Conservation (phyloP, 805 yeast species). For the Aciculoconidium aculeatum region DNA sequence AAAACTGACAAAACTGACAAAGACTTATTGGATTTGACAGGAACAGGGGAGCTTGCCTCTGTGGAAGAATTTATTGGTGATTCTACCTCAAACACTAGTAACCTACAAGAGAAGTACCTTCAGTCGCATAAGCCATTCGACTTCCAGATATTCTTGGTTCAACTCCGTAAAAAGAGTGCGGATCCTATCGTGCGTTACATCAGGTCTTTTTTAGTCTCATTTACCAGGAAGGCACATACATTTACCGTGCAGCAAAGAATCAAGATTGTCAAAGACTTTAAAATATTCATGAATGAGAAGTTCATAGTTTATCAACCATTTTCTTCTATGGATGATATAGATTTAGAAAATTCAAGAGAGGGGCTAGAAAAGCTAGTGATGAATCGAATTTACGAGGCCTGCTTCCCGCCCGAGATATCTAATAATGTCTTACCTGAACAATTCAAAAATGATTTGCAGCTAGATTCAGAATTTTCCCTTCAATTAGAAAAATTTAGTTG, state of each 20-base stretch:
- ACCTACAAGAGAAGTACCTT: conserved; percentile 28
- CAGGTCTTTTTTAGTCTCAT: conserved; percentile 76
- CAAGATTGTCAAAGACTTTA: conserved; percentile 73
- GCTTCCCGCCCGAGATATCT: conserved; percentile 74
- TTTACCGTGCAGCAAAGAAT: conserved; percentile 77
- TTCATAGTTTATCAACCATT: conserved; percentile 68
- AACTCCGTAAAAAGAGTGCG: conserved; percentile 68
- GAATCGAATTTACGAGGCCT: conserved; percentile 73
- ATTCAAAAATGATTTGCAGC: conserved; percentile 50
- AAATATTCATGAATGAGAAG: conserved; percentile 60
- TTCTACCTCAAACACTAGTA: conserved; percentile 1
- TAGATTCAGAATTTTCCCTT: conserved; percentile 48
- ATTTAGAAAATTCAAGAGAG: conserved; percentile 68
- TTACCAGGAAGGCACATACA: conserved; percentile 46
- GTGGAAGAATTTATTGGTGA: conserved; percentile 16
- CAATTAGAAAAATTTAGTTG: conserved; percentile 63
- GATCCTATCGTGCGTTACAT: conserved; percentile 86
- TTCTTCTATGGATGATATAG: conserved; percentile 49
- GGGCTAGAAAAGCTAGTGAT: conserved; percentile 90
- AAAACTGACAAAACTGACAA: conserved; percentile 3
- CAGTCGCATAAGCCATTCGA: conserved; percentile 57
- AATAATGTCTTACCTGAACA: conserved; percentile 34
- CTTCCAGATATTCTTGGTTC: conserved; percentile 72
- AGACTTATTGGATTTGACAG: conserved; percentile 11
- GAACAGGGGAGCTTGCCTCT: conserved; percentile 10